Evolutionary conservation across 805 yeast species (phyloP).

Genomic region (Wickerhamomyces mucosus): DNA sequence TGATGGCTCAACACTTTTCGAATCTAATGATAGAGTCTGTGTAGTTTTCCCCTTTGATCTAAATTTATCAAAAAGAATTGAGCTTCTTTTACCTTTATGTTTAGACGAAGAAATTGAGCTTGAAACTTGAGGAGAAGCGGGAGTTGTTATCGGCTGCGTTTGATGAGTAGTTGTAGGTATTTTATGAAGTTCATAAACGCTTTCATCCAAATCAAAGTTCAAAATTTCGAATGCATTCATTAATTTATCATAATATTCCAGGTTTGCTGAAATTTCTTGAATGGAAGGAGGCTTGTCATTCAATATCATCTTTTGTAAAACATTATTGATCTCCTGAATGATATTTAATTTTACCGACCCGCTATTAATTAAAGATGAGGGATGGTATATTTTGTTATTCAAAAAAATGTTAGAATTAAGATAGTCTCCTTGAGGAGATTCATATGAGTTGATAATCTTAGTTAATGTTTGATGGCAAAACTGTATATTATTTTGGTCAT

Average conservation of each 20-base stretch:
- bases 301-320: conserved; percentile 7
- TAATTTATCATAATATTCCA: conserved; percentile 15
- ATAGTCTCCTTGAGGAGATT: too few species aligned
- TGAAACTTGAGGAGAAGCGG: conserved; percentile 1
- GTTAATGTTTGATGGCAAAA: too few species aligned
- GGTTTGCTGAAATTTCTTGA: conserved; percentile 7
- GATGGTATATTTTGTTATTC: too few species aligned
- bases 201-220: too few species aligned
- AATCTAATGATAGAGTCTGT: background rate
- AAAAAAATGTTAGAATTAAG: too few species aligned
- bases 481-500: too few species aligned
- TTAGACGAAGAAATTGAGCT: conserved; percentile 1
- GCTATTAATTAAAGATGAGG: conserved; percentile 7
- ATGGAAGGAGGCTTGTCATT: conserved; percentile 3
- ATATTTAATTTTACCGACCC: conserved; percentile 18
- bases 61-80: too few species aligned
- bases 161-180: too few species aligned
- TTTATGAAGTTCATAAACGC: too few species aligned
- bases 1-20: background rate
- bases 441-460: too few species aligned
- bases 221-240: conserved; percentile 19
- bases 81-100: too few species aligned
- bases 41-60: conserved; percentile 2
- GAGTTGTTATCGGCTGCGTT: conserved; percentile 1
- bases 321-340: conserved; percentile 14